Evolutionary conservation across 1,139 yeast species (phyloP).

Genomic region (Sugiyamaella xylanicola): DNA sequence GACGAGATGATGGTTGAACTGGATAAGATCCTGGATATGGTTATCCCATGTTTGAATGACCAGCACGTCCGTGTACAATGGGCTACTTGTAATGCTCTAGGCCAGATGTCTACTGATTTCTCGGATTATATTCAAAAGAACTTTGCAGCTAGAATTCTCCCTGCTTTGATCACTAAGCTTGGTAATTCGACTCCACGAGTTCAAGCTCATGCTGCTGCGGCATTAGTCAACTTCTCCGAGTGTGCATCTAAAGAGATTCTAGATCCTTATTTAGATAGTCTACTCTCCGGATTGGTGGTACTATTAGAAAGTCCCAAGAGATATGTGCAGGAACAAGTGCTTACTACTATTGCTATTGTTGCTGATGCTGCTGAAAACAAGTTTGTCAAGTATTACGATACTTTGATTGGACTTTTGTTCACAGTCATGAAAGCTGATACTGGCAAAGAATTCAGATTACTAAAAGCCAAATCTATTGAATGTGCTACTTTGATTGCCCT

Average conservation of each 20-base stretch:
- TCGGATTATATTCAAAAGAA: conserved; percentile 85
- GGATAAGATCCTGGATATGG: conserved; percentile 77
- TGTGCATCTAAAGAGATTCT: conserved; percentile 83
- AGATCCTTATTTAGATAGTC: conserved; percentile 85
- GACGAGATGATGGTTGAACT: conserved; percentile 84
- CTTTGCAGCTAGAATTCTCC: conserved; percentile 76
- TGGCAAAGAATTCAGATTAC: conserved; percentile 74
- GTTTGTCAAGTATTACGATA: conserved; percentile 88
- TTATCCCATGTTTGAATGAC: conserved; percentile 79
- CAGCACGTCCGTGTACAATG: conserved; percentile 93
- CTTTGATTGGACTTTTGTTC: conserved; percentile 87
- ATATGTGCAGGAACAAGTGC: conserved; percentile 95
- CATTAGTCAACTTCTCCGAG: conserved; percentile 91
- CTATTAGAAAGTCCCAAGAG: conserved; percentile 82
- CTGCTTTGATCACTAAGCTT: conserved; percentile 82
- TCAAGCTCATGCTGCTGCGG: conserved; percentile 98
- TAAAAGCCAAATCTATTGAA: conserved; percentile 93
- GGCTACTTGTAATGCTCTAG: conserved; percentile 95
- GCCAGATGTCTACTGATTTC: conserved; percentile 98
- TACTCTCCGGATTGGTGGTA: conserved; percentile 71
- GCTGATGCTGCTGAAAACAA: conserved; percentile 97
- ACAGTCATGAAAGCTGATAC: conserved; percentile 78
- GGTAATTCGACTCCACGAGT: conserved; percentile 82
- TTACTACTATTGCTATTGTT: conserved; percentile 93
- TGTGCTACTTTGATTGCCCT: conserved; percentile 91